Evolutionary conservation across 495 filamentous ascomycete species (phyloP).

Genomic region (Sordaria brevicollis): DNA sequence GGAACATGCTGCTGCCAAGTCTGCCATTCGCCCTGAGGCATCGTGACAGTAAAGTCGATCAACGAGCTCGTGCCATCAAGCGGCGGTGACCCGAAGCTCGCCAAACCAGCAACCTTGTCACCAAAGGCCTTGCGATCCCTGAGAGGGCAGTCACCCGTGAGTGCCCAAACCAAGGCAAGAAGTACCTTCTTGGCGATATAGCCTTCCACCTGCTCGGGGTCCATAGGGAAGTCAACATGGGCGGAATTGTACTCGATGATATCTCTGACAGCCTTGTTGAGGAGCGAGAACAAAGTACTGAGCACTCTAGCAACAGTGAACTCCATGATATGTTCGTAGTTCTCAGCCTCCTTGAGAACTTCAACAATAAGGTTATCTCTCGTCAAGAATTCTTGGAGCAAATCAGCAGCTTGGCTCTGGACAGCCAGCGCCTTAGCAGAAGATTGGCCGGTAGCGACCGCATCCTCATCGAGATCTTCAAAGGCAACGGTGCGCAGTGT

Average conservation of each 20-base stretch:
- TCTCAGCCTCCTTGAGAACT: conserved; percentile 63
- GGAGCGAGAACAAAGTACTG: conserved; percentile 84
- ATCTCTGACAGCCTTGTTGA: conserved; percentile 86
- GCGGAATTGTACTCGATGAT: conserved; percentile 92
- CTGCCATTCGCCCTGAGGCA: conserved; percentile 79
- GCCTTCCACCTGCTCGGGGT: conserved; percentile 75
- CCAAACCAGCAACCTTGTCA: conserved; percentile 64
- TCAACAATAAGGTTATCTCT: conserved; percentile 67
- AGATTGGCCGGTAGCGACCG: conserved; percentile 66
- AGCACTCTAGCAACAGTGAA: conserved; percentile 84
- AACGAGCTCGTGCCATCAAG: conserved; percentile 65
- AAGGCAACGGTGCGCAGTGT: conserved; percentile 70
- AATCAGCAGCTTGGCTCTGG: conserved; percentile 64
- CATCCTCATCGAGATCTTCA: conserved; percentile 91
- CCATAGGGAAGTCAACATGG: conserved; percentile 87
- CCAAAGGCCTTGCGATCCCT: conserved; percentile 81
- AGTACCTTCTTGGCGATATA: conserved; percentile 90
- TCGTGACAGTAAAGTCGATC: conserved; percentile 86
- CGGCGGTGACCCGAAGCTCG: conserved; percentile 76
- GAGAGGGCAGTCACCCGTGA: conserved; percentile 91
- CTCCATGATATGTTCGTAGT: conserved; percentile 94
- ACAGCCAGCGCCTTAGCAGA: conserved; percentile 64
- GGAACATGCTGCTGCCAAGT: conserved; percentile 93
- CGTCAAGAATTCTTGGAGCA: conserved; percentile 65
- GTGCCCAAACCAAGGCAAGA: conserved; percentile 83